A percentile compares a stretch with the other conserved stretches of the same genome.
Conservation (phyloP, 1,139 yeast species). For the Candida labiduridarum region DNA sequence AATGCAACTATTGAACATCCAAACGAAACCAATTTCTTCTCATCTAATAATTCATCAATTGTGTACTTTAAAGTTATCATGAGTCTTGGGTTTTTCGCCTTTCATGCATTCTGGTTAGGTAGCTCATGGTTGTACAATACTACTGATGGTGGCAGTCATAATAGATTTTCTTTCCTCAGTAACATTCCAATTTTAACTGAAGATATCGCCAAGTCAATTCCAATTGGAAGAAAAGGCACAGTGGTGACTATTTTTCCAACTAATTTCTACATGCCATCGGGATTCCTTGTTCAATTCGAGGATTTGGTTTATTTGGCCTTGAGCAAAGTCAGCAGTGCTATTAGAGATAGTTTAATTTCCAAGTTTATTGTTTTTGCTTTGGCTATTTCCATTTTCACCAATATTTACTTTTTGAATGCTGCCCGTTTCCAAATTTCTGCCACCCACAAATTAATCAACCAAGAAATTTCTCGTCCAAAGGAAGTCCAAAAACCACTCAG, state of each 20-base stretch:
- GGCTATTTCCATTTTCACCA: conserved; percentile 75
- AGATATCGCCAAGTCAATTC: conserved; percentile 43
- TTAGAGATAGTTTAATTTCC: conserved; percentile 79
- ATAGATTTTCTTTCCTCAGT: conserved; percentile 15
- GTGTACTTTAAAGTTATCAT: conserved; percentile 66
- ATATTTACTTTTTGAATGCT: conserved; percentile 80
- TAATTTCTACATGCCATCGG: conserved; percentile 69
- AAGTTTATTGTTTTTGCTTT: conserved; percentile 76
- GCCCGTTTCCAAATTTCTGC: conserved; percentile 60
- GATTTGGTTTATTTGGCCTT: conserved; percentile 58
- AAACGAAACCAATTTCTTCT: conserved; percentile 30
- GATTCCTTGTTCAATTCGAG: conserved; percentile 64
- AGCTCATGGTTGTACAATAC: conserved; percentile 68
- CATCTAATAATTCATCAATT: conserved; percentile 40
- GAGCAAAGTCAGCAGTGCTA: conserved; percentile 66
- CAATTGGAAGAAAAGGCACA: conserved; percentile 50
- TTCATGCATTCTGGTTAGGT: conserved; percentile 78
- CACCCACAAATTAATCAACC: conserved; percentile 45
- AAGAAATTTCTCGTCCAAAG: conserved; percentile 38
- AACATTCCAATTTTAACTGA: conserved; percentile 38
- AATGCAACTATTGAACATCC: conserved; percentile 57
- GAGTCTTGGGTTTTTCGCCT: conserved; percentile 66
- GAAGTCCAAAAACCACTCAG: neutral
- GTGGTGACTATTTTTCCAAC: conserved; percentile 71
- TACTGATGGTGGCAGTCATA: conserved; percentile 18